Evolutionary conservation across 2,329 filamentous ascomycete species (phyloP), one percentile per base, ranked within the genome.

Genomic region (Xylaria sp.): DNA sequence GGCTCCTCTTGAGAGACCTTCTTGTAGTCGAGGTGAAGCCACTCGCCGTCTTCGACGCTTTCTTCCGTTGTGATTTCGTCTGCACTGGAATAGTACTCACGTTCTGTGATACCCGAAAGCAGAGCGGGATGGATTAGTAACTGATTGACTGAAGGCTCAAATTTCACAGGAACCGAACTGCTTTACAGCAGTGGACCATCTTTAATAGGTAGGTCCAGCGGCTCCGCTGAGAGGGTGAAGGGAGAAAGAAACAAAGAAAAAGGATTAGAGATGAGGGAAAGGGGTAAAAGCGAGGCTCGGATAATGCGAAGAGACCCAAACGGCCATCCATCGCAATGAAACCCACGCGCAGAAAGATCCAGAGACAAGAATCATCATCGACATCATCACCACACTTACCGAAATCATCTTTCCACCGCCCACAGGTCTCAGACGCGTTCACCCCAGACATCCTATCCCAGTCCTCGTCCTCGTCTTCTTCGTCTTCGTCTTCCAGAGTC

Each of bases 21-120:
- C n/a, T 4, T 56, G 52, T 37, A 20, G 1, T 23, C 34, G 23
- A 57, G 20, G 13, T 15, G 23, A 57, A 57, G 37, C 37, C 37
- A 57, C 1, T 57, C 55, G 34, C 37, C 37, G 20, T 25, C n/a
- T 20, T 41, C 37, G 55, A 34, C 18, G 15, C 15, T 8, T 28
- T 57, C 37, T 12, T 57, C 34, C 13, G 10, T 25, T 15, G 55
- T 57, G 15, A n/a, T 10, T 12, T 57, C 55, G 55, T 57, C 55
- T 23, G 13, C 55, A 13, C 23, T 57, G 20, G 20, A 25, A 15
- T 57, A 57, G 41, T 57, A 57, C 10, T 44, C 55, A 2, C 8
- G 6, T 10, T 28, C 55, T 57, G 13, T 2, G 5, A 28, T 20
- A 20, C 15, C 9, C 15, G 18, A 31, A 37, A 37, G 4, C 18